Conservation (phyloP, 1,139 yeast species). For the Yamadazyma blattariae region DNA sequence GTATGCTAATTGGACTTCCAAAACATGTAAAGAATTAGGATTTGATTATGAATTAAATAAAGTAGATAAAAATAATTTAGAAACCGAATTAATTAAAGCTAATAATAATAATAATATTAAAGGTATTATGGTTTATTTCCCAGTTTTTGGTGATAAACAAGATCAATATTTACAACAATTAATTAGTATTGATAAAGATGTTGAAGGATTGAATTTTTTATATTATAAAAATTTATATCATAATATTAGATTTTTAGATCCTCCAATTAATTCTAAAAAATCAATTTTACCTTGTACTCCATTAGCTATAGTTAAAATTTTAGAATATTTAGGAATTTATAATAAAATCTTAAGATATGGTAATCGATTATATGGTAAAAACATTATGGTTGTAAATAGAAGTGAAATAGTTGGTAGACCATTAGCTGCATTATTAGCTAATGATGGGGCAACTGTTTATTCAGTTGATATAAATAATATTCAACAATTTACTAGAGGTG, state of each 20-base stretch:
- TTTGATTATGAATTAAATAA: constrained; percentile 76
- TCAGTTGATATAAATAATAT: constrained; percentile 86
- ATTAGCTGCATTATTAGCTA: constrained; percentile 89
- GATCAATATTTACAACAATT: constrained; percentile 95
- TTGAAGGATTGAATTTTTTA: constrained; percentile 88
- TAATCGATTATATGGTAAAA: constrained; percentile 88
- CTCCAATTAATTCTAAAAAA: constrained; percentile 61
- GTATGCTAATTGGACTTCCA: constrained; percentile 96
- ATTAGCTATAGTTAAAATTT: constrained; percentile 85
- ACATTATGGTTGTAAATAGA: constrained; percentile 84
- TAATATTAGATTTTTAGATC: constrained; percentile 80
- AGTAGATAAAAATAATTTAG: constrained; percentile 78
- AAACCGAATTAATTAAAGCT: constrained; percentile 78
- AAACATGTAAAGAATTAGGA: constrained; percentile 83
- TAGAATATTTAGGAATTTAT: constrained; percentile 87
- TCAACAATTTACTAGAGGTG: constrained; percentile 92
- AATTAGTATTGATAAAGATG: constrained; percentile 83
- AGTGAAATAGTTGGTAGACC: constrained; percentile 98
- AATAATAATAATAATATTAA: constrained; percentile 73
- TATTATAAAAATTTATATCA: constrained; percentile 94
- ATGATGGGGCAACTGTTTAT: constrained; percentile 95
- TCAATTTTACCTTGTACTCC: constrained; percentile 96
- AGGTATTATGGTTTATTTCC: constrained; percentile 98
- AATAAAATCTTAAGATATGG: constrained; percentile 82
- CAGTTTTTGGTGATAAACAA: constrained; percentile 92